Base-by-base conservation (phyloP, 2,329 filamentous ascomycete species). In the Raffaelea albimanens region DNA sequence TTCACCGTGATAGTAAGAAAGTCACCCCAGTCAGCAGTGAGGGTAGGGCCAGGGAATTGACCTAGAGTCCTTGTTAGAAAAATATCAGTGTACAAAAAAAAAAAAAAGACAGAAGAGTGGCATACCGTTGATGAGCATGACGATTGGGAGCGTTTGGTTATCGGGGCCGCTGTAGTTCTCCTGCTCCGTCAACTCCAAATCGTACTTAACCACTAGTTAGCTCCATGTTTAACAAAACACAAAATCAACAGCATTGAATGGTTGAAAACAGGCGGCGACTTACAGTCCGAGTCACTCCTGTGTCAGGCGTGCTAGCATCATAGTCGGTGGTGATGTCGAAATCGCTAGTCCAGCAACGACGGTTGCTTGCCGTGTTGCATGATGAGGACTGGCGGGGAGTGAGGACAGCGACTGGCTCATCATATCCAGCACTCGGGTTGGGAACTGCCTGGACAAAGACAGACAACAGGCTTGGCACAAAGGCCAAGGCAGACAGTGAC, bases 1-100 rank as follows among this genome's bases (percentile, higher is more conserved):
- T 45, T 18, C 2, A 56, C 55, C 2, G 52, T 56, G 19, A 56
- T 23, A 1, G 23, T 16, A 11, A 56, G 16, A 2, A 3, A 23
- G 40, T 56, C 55, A n/a, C 55, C 55, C 55, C 53, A 55, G 44
- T 56, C 47, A 23, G 54, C 54, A 5, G 44, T 49, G 2, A 56
- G 38, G 5, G 48, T 45, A 10, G 54, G 54, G 9, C 54, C 54
- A 10, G 53, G 53, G 14, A 44, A 13, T 2, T 44, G 10, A 21
- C 43, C 49, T 53, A 13, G 0, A 21, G 8, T n/a, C n/a, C n/a
- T n/a, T n/a, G n/a, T n/a, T n/a, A n/a, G n/a, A n/a, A n/a, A n/a
- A 25, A 20, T 2, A 29, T 46, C 29, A 43, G 45, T 41, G 11
- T 2, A 10, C 4, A 14, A 20, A 3, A 29, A 2, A 3, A 22